phyloP scores from a whole-genome alignment of 306 rosid genomes.

The Pyrus communis region DNA sequence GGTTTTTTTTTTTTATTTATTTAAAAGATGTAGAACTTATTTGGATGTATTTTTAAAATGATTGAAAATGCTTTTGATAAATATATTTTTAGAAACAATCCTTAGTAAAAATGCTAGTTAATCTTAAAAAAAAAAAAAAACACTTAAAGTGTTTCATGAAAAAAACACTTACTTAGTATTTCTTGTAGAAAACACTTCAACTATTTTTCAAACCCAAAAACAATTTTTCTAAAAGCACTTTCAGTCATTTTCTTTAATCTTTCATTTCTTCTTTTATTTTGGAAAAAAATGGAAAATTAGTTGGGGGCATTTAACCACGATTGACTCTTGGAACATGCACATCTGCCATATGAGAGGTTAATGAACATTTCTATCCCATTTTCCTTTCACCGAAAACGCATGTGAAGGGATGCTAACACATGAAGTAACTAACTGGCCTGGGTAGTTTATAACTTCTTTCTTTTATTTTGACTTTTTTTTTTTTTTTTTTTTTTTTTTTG shows the following conservation, averaged over 20 bases:
- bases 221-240: rapidly evolving
- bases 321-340: neutral
- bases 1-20: neutral
- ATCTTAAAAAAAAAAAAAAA: no score
- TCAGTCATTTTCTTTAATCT: no score
- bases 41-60: no score
- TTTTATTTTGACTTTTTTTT: neutral
- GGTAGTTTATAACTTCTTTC: neutral
- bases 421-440: neutral
- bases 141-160: rapidly evolving
- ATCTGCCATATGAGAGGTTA: neutral
- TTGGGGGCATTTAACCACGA: neutral
- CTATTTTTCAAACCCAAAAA: no score
- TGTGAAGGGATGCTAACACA: neutral
- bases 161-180: rapidly evolving
- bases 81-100: no score
- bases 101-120: no score
- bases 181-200: rapidly evolving
- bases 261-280: neutral
- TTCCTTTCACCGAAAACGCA: neutral
- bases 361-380: neutral
- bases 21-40: neutral
- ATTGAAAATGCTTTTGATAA: rapidly evolving
- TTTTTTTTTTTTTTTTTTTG: no score
- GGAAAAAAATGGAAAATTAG: neutral